phyloP scores from a whole-genome alignment of 2,329 filamentous ascomycete genomes.

The Cladosporium sp. region DNA sequence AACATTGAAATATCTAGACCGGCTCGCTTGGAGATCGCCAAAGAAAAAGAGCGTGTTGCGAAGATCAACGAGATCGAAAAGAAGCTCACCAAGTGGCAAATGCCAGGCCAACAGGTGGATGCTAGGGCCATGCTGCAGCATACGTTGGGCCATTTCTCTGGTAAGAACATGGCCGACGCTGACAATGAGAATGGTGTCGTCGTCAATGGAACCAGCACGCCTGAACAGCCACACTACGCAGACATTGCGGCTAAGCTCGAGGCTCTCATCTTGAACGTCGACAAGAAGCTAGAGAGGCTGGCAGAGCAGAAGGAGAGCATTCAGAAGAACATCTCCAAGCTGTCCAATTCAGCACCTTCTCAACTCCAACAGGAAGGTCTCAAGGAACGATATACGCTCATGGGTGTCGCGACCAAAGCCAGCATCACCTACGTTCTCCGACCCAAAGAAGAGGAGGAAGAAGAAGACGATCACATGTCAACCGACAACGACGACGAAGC shows the following conservation, averaged over 20 bases:
- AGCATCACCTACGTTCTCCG: conserved; percentile 55
- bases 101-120: conserved; percentile 32
- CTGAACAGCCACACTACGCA: conserved; percentile 20
- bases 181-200: conserved; percentile 14
- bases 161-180: conserved; percentile 19
- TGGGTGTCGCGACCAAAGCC: conserved; percentile 55
- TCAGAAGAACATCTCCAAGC: conserved; percentile 24
- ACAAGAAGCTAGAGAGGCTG: conserved; percentile 27
- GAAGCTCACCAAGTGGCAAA: conserved; percentile 34
- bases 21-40: conserved; percentile 41
- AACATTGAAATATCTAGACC: conserved; percentile 45
- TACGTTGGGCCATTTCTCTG: conserved; percentile 30
- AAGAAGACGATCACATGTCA: conserved; percentile 17
- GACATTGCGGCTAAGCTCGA: conserved; percentile 31
- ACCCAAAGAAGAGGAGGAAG: conserved; percentile 24
- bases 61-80: conserved; percentile 34
- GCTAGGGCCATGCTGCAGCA: conserved; percentile 35
- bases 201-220: conserved; percentile 17
- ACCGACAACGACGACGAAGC: conserved; percentile 30
- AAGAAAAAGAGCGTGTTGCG: conserved; percentile 26
- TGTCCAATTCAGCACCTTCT: conserved; percentile 24
- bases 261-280: conserved; percentile 30
- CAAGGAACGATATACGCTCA: conserved; percentile 50
- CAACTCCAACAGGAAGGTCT: conserved; percentile 27
- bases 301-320: conserved; percentile 29